Evolutionary conservation across 2,329 filamentous ascomycete genomes (phyloP).

Genomic region (Penicillium sp.): DNA sequence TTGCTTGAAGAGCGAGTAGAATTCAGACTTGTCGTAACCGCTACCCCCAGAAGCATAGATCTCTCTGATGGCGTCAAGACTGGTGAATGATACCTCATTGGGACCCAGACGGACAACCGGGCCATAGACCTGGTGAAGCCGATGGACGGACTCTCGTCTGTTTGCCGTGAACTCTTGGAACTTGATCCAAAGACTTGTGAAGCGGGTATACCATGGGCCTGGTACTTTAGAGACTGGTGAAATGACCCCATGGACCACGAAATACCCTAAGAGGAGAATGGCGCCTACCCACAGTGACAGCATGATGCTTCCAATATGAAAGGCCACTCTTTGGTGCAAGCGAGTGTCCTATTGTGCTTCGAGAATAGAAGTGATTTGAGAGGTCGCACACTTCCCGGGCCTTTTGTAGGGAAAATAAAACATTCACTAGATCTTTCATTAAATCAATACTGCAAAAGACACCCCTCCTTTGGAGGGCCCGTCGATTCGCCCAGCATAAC

Average conservation of each 20-base stretch:
- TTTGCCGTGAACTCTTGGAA: slow-evolving; percentile 35
- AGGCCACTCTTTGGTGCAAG: neutral
- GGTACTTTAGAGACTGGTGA: slow-evolving; percentile 28
- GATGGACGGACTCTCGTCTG: slow-evolving; percentile 33
- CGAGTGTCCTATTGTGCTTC: neutral
- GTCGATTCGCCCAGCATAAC: slow-evolving; percentile 2
- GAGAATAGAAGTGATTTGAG: neutral
- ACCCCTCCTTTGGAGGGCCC: neutral
- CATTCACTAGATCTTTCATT: neutral
- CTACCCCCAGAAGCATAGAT: slow-evolving; percentile 39
- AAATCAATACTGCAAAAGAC: slow-evolving; percentile 5
- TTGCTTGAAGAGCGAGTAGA: slow-evolving; percentile 39
- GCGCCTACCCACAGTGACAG: slow-evolving; percentile 18
- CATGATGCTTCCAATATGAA: slow-evolving; percentile 9
- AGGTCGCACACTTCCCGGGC: neutral
- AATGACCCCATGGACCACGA: slow-evolving; percentile 11
- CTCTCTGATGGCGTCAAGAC: slow-evolving; percentile 32
- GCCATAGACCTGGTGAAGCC: slow-evolving; percentile 31
- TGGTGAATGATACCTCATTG: slow-evolving; percentile 35
- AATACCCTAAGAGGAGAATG: slow-evolving; percentile 14
- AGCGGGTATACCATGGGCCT: slow-evolving; percentile 33
- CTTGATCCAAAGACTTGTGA: slow-evolving; percentile 33
- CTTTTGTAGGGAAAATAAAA: slow-evolving; percentile 11
- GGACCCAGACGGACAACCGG: slow-evolving; percentile 33
- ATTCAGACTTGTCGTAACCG: slow-evolving; percentile 42